Evolutionary conservation across 495 filamentous ascomycete genomes (phyloP).

Genomic region (Tuber umbilicatum): DNA sequence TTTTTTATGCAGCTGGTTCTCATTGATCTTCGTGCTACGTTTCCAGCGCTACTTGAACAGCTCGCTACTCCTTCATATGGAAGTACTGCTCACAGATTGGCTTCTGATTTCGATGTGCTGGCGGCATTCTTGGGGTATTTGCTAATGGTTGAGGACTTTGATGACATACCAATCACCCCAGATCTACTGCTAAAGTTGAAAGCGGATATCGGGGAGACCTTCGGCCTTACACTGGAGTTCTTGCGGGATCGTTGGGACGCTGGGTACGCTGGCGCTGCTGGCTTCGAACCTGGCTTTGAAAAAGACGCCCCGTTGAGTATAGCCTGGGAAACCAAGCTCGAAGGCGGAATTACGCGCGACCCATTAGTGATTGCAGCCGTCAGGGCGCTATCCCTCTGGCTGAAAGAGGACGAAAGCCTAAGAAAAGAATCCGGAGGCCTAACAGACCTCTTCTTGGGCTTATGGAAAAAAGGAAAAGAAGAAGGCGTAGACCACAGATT

Average conservation of each 20-base stretch:
- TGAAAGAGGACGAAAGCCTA: constrained; percentile 58
- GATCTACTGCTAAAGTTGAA: constrained; percentile 55
- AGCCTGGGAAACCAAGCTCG: constrained; percentile 50
- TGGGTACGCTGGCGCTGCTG: constrained; percentile 50
- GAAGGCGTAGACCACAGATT: constrained; percentile 47
- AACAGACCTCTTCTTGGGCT: constrained; percentile 53
- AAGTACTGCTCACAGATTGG: constrained; percentile 49
- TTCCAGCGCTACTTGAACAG: constrained; percentile 54
- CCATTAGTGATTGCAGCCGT: constrained; percentile 49
- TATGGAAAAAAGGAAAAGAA: constrained; percentile 47
- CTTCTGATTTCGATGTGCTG: constrained; percentile 54
- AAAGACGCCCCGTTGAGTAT: constrained; percentile 45
- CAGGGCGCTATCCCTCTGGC: constrained; percentile 53
- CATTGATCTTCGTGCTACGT: constrained; percentile 56
- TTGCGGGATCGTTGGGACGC: constrained; percentile 61
- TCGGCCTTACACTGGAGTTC: constrained; percentile 56
- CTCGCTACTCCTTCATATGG: constrained; percentile 50
- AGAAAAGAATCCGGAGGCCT: constrained; percentile 52
- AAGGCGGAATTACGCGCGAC: constrained; percentile 46
- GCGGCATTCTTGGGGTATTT: constrained; percentile 56
- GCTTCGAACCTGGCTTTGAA: constrained; percentile 47
- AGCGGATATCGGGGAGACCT: constrained; percentile 52
- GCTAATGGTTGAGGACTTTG: constrained; percentile 46
- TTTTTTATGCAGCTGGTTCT: constrained; percentile 56
- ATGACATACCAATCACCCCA: constrained; percentile 42